Evolutionary conservation across 805 yeast genomes (phyloP), one percentile per base, ranked within the genome.

Genomic region (Candida anglica): DNA sequence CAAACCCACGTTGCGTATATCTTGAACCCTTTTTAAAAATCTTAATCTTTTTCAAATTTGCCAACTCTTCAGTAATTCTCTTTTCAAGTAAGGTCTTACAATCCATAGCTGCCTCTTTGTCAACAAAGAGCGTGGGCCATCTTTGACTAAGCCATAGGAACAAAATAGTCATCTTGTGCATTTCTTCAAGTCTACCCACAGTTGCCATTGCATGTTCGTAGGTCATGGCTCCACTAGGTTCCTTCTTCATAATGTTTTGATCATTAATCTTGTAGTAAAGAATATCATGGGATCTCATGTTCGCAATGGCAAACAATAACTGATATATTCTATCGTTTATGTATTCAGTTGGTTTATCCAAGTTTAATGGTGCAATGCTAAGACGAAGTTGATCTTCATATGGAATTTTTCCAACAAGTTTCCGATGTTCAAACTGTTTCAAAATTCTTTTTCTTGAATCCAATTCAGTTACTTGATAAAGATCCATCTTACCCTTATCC

Each of bases 61-160:
- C 37, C 40, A 77, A 55, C 54, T 74, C 75, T 41, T 71, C 73
- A 39, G 67, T 65, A 27, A 81, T 78, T 33, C 75, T 58, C 39
- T 64, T 67, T 50, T 89, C 96, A 33, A 87, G 77, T 40, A 85
- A 58, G 19, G 74, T 63, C 52, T 84, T 84, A 46, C 86, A 56
- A 36, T 83, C 85, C 16, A 58, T 53, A 0, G 95, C 95, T 30
- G 86, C 73, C 38, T 80, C 85, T 11, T 77, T 66, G 54, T 87
- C 96, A 13, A 83, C 74, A 46, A 88, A 86, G 32, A 77, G 70
- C 19, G 81, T 77, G 1, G 97, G 95, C 66, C 82, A 91, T 48
- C 97, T 66, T 53, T 86, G 89, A 35, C 85, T 72, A 41, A 91
- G 66, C 98, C 98, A 91, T 51, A 86, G 63, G 50, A 77, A 91